Evolutionary conservation across 768 basidiomycete genomes (phyloP).

Genomic region (Pisolithus sp.): DNA sequence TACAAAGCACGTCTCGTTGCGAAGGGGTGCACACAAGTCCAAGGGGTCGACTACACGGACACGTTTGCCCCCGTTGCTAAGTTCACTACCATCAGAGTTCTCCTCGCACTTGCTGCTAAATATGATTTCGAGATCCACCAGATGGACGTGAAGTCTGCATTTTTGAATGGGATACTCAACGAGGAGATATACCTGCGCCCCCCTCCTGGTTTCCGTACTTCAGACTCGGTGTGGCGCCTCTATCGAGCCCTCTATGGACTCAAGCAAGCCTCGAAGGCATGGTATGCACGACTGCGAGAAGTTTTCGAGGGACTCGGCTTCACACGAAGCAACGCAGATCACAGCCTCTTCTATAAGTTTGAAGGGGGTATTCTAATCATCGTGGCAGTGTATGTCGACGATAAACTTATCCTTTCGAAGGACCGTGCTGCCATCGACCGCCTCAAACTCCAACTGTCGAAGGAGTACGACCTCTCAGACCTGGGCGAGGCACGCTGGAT

Average conservation of each 20-base stretch:
- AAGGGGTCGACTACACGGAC: slow-evolving; percentile 30
- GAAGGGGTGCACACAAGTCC: slow-evolving; percentile 26
- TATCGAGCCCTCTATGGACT: neutral
- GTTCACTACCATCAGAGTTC: slow-evolving; percentile 15
- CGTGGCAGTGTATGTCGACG: neutral
- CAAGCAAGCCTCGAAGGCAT: slow-evolving; percentile 3
- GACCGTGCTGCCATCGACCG: too few relatives aligned
- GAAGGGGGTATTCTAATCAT: neutral
- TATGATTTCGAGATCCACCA: slow-evolving; percentile 9
- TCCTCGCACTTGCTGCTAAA: slow-evolving; percentile 9
- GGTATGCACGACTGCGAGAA: neutral
- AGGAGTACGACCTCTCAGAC: too few relatives aligned
- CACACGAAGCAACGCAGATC: neutral
- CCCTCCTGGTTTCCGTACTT: slow-evolving; percentile 7
- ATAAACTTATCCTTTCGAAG: too few relatives aligned
- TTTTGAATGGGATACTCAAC: slow-evolving; percentile 12
- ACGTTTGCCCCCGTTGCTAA: slow-evolving; percentile 25
- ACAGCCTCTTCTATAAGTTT: neutral
- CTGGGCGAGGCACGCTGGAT: too few relatives aligned
- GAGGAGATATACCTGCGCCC: slow-evolving; percentile 24
- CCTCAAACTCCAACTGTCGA: too few relatives aligned
- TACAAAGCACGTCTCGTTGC: slow-evolving; percentile 38
- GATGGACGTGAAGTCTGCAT: slow-evolving; percentile 25
- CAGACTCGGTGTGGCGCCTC: neutral
- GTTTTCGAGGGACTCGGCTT: neutral